phyloP scores from a whole-genome alignment of 2,329 filamentous ascomycete genomes.

The Aspergillus amoenus region DNA sequence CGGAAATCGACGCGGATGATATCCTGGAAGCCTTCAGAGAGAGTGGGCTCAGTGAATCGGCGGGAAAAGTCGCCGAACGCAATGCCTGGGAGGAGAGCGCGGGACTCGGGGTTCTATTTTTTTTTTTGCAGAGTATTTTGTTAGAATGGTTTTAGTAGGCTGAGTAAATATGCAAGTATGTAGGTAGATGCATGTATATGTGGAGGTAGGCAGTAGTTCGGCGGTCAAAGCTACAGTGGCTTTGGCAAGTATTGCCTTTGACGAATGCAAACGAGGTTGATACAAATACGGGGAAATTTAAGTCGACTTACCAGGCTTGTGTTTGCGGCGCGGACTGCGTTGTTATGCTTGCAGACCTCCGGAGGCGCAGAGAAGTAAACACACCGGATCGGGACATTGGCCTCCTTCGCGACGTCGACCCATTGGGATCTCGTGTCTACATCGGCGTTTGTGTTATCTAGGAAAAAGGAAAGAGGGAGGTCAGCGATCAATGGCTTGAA shows the following conservation, averaged over 20 bases:
- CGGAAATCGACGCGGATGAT: slow-evolving; percentile 72
- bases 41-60: slow-evolving; percentile 69
- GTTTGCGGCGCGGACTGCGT: slow-evolving; percentile 72
- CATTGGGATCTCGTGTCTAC: slow-evolving; percentile 73
- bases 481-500: background rate
- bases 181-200: background rate
- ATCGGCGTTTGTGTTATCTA: slow-evolving; percentile 96
- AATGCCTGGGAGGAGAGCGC: slow-evolving; percentile 69
- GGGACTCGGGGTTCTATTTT: slow-evolving; percentile 71
- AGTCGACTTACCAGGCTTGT: slow-evolving; percentile 34
- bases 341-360: slow-evolving; percentile 79
- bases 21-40: slow-evolving; percentile 80
- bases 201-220: background rate
- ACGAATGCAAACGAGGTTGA: background rate
- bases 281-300: background rate
- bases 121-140: background rate
- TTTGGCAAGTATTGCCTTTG: background rate
- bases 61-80: slow-evolving; percentile 76
- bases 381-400: slow-evolving; percentile 75
- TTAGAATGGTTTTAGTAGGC: background rate
- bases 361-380: slow-evolving; percentile 76
- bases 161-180: background rate
- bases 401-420: slow-evolving; percentile 70
- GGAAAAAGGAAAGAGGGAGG: background rate
- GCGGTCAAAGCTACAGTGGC: background rate